phyloP scores from a whole-genome alignment of 495 filamentous ascomycete species.

The Xylaria intraflava region DNA sequence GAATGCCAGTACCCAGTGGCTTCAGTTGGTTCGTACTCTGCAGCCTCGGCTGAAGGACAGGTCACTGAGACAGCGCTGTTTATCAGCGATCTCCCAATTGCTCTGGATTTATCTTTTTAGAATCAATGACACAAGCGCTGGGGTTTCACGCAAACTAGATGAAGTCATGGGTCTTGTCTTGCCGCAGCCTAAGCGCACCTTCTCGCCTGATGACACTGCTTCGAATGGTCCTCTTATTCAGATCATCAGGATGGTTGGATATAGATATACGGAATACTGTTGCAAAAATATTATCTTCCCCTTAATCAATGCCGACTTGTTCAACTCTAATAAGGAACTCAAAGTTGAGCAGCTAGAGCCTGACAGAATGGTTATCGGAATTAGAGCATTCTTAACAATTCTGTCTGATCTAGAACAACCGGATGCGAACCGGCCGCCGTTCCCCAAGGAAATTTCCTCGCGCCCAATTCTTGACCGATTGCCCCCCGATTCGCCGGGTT shows the following conservation, averaged over 20 bases:
- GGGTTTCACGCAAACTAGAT: conserved; percentile 71
- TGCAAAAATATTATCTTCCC: conserved; percentile 91
- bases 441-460: conserved; percentile 57
- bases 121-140: conserved; percentile 57
- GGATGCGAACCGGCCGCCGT: conserved; percentile 71
- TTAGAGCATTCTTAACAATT: conserved; percentile 83
- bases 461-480: conserved; percentile 35
- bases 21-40: conserved; percentile 66
- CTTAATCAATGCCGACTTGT: conserved; percentile 83
- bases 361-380: conserved; percentile 93
- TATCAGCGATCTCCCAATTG: conserved; percentile 87
- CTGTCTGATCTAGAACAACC: conserved; percentile 91
- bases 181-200: conserved; percentile 65
- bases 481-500: conserved; percentile 47
- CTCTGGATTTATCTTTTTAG: conserved; percentile 95
- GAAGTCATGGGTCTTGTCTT: conserved; percentile 79
- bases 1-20: conserved; percentile 76
- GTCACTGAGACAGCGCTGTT: conserved; percentile 64
- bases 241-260: conserved; percentile 90
- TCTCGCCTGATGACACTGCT: conserved; percentile 70
- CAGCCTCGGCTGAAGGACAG: conserved; percentile 80
- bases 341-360: conserved; percentile 91
- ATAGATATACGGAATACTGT: conserved; percentile 85
- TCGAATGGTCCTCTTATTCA: conserved; percentile 87
- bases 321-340: conserved; percentile 69